Conservation (phyloP, 2,329 filamentous ascomycete species). For the Fusarium praegraminearum region DNA sequence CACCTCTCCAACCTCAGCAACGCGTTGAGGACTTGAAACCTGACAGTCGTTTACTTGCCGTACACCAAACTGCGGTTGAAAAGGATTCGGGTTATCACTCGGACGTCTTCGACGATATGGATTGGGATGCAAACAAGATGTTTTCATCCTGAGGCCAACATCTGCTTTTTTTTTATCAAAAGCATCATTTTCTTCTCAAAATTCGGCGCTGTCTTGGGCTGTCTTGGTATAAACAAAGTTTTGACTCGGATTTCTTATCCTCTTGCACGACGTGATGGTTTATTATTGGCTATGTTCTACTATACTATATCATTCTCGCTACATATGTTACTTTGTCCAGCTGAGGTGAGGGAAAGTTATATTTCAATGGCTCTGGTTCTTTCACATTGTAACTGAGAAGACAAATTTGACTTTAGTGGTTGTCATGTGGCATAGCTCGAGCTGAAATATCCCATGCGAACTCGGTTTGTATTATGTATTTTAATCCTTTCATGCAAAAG, state of each 20-base stretch:
- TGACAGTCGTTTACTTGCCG: not conserved
- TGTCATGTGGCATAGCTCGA: not conserved
- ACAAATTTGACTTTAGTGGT: not conserved
- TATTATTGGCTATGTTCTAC: not conserved
- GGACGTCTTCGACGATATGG: not conserved
- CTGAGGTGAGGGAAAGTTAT: not conserved
- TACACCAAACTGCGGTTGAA: slow-evolving; percentile 13
- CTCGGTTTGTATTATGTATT: slow-evolving; percentile 11
- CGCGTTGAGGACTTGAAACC: slow-evolving; percentile 1
- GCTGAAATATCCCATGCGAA: not conserved
- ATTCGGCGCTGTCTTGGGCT: not conserved
- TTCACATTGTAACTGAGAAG: not conserved
- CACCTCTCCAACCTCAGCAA: slow-evolving; percentile 7
- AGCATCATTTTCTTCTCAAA: not conserved
- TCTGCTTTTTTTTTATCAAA: not conserved
- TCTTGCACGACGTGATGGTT: not conserved
- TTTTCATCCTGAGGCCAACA: slow-evolving; percentile 5
- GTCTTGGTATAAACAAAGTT: not conserved
- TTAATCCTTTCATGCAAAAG: not conserved
- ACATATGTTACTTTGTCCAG: not conserved
- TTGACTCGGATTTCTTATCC: not conserved
- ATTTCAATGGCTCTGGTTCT: not conserved
- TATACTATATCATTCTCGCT: not conserved
- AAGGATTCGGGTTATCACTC: slow-evolving; percentile 29
- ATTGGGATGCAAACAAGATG: slow-evolving; percentile 6